These are phyloP conservation scores for Diaporthe longicolla DNA, from an alignment of 2,329 filamentous ascomycete species.

Conservation along the genomic window DNA sequence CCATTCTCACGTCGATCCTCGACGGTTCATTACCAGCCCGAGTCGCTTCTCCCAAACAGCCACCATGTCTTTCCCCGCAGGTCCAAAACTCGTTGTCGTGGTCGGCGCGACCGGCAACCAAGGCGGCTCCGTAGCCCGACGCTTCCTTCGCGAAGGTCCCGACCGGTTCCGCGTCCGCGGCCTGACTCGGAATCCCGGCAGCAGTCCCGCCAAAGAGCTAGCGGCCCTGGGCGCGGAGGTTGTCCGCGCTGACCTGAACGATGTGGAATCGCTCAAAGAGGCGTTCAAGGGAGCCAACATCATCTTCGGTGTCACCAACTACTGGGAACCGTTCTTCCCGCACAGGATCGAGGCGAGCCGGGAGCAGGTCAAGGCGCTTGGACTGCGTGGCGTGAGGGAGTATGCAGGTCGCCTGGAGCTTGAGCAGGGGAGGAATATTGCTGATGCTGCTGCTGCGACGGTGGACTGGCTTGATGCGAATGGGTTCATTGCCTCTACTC, in stretches of 20 bases:
- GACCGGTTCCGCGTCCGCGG: slow-evolving; percentile 60
- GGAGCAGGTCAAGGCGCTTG: slow-evolving; percentile 53
- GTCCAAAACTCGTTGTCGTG: slow-evolving; percentile 58
- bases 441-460: slow-evolving; percentile 63
- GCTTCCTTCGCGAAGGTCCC: slow-evolving; percentile 56
- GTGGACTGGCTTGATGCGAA: slow-evolving; percentile 59
- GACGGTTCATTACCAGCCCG: not conserved
- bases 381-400: slow-evolving; percentile 56
- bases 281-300: slow-evolving; percentile 62
- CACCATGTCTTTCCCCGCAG: slow-evolving; percentile 17
- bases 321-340: slow-evolving; percentile 66
- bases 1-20: not conserved
- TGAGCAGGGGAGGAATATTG: slow-evolving; percentile 68
- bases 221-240: slow-evolving; percentile 59
- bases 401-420: slow-evolving; percentile 65
- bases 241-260: slow-evolving; percentile 60
- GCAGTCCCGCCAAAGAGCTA: slow-evolving; percentile 58
- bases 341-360: slow-evolving; percentile 54
- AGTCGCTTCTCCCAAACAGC: not conserved
- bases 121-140: slow-evolving; percentile 66
- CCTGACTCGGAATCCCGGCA: slow-evolving; percentile 61
- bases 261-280: slow-evolving; percentile 54
- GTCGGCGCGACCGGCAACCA: slow-evolving; percentile 66
- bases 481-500: slow-evolving; percentile 65
- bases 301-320: slow-evolving; percentile 70